These are phyloP conservation scores for Emergomyces orientalis DNA, from an alignment of 2,329 filamentous ascomycete genomes.

Conservation along the genomic window DNA sequence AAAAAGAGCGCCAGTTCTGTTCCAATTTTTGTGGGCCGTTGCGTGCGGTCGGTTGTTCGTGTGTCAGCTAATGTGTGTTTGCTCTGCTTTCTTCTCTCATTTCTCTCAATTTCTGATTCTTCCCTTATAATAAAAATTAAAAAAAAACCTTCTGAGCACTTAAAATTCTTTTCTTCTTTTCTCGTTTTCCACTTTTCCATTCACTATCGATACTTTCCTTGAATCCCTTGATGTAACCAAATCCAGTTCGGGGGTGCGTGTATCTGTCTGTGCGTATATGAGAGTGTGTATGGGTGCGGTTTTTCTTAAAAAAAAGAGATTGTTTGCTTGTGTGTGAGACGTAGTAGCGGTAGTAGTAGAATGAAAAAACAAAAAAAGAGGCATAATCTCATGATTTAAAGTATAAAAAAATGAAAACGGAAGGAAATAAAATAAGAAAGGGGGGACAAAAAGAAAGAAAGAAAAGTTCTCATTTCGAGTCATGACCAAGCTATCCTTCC, in stretches of 20 bases:
- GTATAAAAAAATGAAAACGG: not conserved
- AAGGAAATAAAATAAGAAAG: not conserved
- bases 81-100: not conserved
- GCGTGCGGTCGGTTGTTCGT: not conserved
- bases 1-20: not conserved
- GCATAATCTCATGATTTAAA: slow-evolving; percentile 8
- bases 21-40: not conserved
- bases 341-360: not conserved
- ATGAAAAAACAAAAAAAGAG: not conserved
- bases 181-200: not conserved
- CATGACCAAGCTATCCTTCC: slow-evolving; percentile 6
- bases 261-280: not conserved
- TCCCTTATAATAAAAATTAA: not conserved
- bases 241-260: not conserved
- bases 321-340: not conserved
- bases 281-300: not conserved
- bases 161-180: not conserved
- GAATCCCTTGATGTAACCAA: slow-evolving; percentile 5
- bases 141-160: not conserved
- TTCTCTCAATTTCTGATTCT: not conserved
- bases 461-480: slow-evolving; percentile 2
- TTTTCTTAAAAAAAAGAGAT: not conserved
- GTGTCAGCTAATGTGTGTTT: too few species aligned
- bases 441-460: not conserved
- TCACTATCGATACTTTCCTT: slow-evolving; percentile 4